These are phyloP conservation scores for Leccinum solheimii DNA, from an alignment of 1,284 basidiomycete genomes.

Conservation along the genomic window DNA sequence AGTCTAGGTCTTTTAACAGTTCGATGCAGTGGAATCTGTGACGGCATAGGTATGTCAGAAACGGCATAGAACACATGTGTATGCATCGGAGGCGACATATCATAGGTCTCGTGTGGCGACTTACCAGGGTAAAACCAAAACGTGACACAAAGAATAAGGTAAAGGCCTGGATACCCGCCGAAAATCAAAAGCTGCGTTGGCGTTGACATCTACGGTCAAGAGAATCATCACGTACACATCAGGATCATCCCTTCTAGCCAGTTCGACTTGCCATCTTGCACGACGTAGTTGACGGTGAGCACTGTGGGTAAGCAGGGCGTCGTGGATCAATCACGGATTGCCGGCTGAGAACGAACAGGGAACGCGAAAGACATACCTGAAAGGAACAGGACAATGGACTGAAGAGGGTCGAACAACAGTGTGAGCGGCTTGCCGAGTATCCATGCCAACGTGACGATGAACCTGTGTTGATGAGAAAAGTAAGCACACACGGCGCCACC, in stretches of 20 bases:
- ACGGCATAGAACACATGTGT: not conserved
- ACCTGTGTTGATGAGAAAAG: slow-evolving; percentile 47
- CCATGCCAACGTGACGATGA: slow-evolving; percentile 69
- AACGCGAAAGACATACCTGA: slow-evolving; percentile 33
- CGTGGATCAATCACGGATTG: not conserved
- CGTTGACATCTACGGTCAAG: not conserved
- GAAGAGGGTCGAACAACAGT: slow-evolving; percentile 79
- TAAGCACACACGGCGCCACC: slow-evolving; percentile 56
- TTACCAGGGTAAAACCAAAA: slow-evolving; percentile 51
- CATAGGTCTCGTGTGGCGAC: slow-evolving; percentile 24
- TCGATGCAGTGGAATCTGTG: slow-evolving; percentile 5
- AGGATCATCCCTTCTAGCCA: slow-evolving; percentile 78
- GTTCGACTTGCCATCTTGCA: slow-evolving; percentile 82
- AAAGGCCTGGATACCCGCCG: slow-evolving; percentile 38
- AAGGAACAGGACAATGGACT: slow-evolving; percentile 64
- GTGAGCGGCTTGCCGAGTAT: slow-evolving; percentile 68
- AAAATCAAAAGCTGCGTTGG: not conserved
- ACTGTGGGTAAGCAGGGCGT: slow-evolving; percentile 33
- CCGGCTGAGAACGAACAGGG: not conserved
- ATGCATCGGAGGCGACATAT: not conserved
- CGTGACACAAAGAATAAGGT: slow-evolving; percentile 37
- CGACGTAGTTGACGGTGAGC: slow-evolving; percentile 77
- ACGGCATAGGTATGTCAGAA: slow-evolving; percentile 8
- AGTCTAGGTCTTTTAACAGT: slow-evolving; percentile 7
- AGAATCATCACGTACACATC: slow-evolving; percentile 47